Evolutionary conservation across 192 early-diverging fungal species (phyloP), one percentile per base, ranked within the genome.

Genomic region (Backusella parvicylindrica): DNA sequence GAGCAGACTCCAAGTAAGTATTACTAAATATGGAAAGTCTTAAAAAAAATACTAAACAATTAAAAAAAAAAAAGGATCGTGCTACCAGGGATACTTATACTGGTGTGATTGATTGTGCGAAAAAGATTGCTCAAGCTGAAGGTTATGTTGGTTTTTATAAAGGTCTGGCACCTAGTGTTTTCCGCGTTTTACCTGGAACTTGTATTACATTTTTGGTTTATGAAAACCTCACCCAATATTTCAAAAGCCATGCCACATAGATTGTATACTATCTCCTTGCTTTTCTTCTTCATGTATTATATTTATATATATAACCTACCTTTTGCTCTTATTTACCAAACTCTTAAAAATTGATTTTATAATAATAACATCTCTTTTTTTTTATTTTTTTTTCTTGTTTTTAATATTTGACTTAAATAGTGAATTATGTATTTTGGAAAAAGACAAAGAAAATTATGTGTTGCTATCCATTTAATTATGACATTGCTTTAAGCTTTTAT

Each of bases 161-260:
- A 79, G 97, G 97, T 0, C 84, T 97, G 60, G 95, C 93, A 1
- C 91, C 95, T 3, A 95, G 93, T 50, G 80, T 98, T 13, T 78
- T 97, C 11, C 89, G 96, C 12, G 95, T 99, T 0, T 81, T 98
- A 33, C 98, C 98, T 2, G 95, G 97, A 6, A 97, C 97, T 8
- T 91, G 93, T 66, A 89, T 98, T 26, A 99, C 98, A 2, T 99
- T 99, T 89, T 87, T 94, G n/a, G 95, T 97, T 0, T 99, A 99
- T 77, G 97, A 98, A 73, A 91, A 87, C 38, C 81, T 93, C 60
- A 84, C 85, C 12, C 84, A 82, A 4, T 89, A 67, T 21, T 78
- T 78, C 40, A 78, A 78, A 67, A 68, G 37, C 26, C 77, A 78
- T 33, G 71, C 77, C 4, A 50, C 71, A n/a, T 78, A 72, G 35